A percentile compares a stretch with the other conserved stretches of the same genome.
These are phyloP conservation scores for Crotalaria pallida DNA, from an alignment of 306 rosid species.

Conservation along the genomic window DNA sequence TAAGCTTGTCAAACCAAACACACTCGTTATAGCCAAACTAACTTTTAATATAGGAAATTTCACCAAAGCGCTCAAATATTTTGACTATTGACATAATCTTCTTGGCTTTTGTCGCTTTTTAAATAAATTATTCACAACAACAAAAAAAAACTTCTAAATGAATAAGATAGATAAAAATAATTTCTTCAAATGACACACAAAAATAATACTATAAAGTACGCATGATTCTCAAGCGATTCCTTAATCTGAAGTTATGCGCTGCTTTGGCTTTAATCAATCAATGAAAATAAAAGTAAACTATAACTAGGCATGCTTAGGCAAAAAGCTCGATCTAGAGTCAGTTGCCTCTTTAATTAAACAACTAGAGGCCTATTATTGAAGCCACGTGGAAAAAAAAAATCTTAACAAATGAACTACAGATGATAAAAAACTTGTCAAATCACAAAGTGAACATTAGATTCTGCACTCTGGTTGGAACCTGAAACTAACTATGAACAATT, in stretches of 20 bases:
- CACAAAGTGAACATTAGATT: constrained; percentile 58
- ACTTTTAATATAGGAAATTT: no score
- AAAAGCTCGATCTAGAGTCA: constrained; percentile 28
- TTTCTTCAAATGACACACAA: no score
- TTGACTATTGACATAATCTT: no score
- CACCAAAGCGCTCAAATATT: no score
- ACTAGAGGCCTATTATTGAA: constrained; percentile 7
- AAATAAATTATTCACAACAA: no score
- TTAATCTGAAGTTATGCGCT: constrained; percentile 10
- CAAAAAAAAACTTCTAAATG: no score
- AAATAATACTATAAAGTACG: constrained; percentile 22
- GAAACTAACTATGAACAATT: constrained; percentile 19
- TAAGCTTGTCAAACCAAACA: no score
- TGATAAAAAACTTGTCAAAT: constrained; percentile 40
- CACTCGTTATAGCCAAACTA: no score
- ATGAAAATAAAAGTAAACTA: not conserved
- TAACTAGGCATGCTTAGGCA: constrained; percentile 25
- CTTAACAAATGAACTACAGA: constrained; percentile 26
- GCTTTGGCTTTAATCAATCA: constrained; percentile 13
- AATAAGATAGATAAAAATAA: no score
- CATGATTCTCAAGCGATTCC: constrained; percentile 13
- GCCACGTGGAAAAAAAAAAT: constrained; percentile 19
- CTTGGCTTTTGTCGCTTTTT: no score
- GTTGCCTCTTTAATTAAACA: constrained; percentile 38
- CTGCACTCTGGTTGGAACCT: constrained; percentile 33